Base-by-base conservation (phyloP, 208 protist species). In the Acanthamoeba healyi region DNA sequence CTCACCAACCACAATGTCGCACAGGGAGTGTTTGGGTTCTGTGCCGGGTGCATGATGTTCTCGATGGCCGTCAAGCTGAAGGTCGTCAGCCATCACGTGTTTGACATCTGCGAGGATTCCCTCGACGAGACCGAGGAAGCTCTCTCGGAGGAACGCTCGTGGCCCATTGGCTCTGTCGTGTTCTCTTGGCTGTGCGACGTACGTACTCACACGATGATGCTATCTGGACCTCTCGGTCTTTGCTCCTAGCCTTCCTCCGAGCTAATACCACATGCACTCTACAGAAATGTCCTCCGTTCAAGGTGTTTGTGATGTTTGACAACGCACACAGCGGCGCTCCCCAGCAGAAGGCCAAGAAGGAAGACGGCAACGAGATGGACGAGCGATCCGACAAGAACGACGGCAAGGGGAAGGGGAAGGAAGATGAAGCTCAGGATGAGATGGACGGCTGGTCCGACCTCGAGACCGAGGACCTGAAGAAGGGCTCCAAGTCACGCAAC, bases 21-120 rank as follows among this genome's bases (percentile, higher is more conserved):
- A 9, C 36, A 84, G 74, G 56, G 46, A 46, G 58, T 94, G 15
- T 72, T 95, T 49, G 87, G 84, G 4, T 94, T 95, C 42, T 95
- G 94, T 54, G 86, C 74, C 7, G 94, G 94, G 9, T 95, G 88
- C 63, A 40, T 90, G 36, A 89, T 95, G 67, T 95, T 94, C 51
- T 19, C 29, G 17, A 90, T 90, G 54, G 46, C 56, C 14, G 54
- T 70, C 34, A 70, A 67, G 82, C 32, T 90, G 44, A 49, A 49
- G 36, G 4, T 90, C 22, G 17, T 90, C 36, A 61, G 54, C 54
- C 32, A 42, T 49, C 54, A 24, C 32, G 54, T 67, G 2, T 90
- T 90, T 14, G 82, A 90, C 26, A 44, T 90, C 54, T 61, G 54
- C 12, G 82, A 90, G 19, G 82, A 90, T 22, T 26, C 51, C 82